These are phyloP conservation scores for Sphenostylis stenocarpa DNA, from an alignment of 306 rosid genomes.

Conservation along the genomic window DNA sequence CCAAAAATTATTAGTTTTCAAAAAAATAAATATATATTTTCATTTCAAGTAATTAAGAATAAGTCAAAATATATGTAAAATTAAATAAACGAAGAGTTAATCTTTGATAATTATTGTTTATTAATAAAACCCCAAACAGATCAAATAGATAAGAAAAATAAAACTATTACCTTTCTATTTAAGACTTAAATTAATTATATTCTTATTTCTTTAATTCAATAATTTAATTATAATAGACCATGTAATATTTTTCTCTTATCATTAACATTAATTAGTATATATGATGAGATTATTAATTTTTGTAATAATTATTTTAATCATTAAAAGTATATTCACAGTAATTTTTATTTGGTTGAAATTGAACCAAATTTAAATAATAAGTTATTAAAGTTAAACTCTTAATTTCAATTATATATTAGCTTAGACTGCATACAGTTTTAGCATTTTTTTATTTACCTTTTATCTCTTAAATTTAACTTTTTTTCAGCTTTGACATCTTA, in stretches of 20 bases:
- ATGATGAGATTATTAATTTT: not conserved
- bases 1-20: not conserved
- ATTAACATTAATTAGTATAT: not conserved
- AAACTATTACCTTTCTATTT: not conserved
- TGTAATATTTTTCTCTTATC: no score
- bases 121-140: not conserved
- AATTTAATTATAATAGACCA: not conserved
- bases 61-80: not conserved
- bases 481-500: not conserved
- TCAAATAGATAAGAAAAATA: not conserved
- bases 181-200: not conserved
- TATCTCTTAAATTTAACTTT: not conserved
- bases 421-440: not conserved
- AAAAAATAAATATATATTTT: not conserved
- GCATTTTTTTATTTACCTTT: not conserved
- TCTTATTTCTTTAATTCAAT: not conserved
- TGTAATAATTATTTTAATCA: not conserved
- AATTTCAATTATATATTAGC: not conserved
- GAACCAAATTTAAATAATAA: not conserved
- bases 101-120: not conserved
- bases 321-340: not conserved
- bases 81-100: not conserved
- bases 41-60: not conserved
- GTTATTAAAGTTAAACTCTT: not conserved
- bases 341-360: not conserved